These are phyloP conservation scores for Fraxinus quadrangulata DNA, from an alignment of 257 asterid genomes.

Conservation along the genomic window DNA sequence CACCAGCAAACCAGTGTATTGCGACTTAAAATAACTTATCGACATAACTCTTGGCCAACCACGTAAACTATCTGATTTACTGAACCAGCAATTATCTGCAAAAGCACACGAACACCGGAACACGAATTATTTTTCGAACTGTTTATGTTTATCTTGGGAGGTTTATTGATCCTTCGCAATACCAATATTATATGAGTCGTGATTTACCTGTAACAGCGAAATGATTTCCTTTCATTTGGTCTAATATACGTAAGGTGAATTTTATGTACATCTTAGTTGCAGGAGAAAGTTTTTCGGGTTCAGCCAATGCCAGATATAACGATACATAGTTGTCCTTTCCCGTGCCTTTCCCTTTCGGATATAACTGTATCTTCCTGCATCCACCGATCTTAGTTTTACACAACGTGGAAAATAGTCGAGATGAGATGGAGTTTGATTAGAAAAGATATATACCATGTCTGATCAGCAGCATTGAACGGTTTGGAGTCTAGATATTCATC, in stretches of 20 bases:
- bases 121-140: too few relatives aligned
- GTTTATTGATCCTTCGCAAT: too few relatives aligned
- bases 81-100: too few relatives aligned
- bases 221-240: conserved; percentile 40
- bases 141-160: too few relatives aligned
- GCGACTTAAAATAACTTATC: conserved; percentile 32
- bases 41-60: conserved; percentile 66
- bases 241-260: conserved; percentile 53
- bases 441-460: conserved; percentile 40
- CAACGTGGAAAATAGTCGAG: background rate
- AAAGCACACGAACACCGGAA: too few relatives aligned
- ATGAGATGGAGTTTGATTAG: background rate
- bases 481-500: conserved; percentile 45
- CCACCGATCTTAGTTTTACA: background rate
- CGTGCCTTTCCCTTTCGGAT: conserved; percentile 59
- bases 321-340: conserved; percentile 53
- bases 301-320: conserved; percentile 58
- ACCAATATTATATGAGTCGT: too few relatives aligned
- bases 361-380: conserved; percentile 62
- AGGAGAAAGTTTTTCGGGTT: conserved; percentile 45
- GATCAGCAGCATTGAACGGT: conserved; percentile 52
- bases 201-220: conserved; percentile 43
- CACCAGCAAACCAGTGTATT: conserved; percentile 36
- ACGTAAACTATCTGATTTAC: conserved; percentile 20
- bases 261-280: conserved; percentile 49